Percentiles rank a stretch among this genome's conserved stretches.
These are phyloP conservation scores for Apophysomyces ossiformis DNA, from an alignment of 371 early-diverging fungal genomes.

Conservation along the genomic window DNA sequence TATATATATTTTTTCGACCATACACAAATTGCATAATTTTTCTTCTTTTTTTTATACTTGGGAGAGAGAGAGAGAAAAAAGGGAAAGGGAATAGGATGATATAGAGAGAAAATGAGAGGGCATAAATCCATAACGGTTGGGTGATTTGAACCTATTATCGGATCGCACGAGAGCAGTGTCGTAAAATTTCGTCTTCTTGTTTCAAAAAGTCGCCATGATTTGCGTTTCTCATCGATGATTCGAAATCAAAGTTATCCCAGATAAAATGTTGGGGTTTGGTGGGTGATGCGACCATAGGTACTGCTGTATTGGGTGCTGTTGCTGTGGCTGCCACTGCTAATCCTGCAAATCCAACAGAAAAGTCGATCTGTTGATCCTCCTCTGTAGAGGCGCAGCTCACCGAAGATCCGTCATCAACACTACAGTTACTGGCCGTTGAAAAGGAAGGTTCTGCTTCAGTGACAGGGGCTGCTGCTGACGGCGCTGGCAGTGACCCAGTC, in stretches of 20 bases:
- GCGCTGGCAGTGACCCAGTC: background rate
- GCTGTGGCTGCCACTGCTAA: background rate
- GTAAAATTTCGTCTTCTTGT: conserved; percentile 9
- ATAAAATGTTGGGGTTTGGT: conserved; percentile 6
- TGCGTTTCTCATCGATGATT: background rate
- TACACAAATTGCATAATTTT: conserved; percentile 5
- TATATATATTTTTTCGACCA: conserved; percentile 7
- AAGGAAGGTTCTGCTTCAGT: background rate
- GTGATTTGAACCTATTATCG: background rate
- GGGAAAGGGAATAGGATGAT: no score
- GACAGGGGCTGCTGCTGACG: background rate
- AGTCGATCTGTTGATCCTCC: conserved; percentile 6
- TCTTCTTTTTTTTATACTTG: background rate
- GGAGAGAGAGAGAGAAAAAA: no score
- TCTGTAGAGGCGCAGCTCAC: conserved; percentile 8
- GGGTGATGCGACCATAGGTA: background rate
- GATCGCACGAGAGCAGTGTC: conserved; percentile 9
- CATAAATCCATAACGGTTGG: background rate
- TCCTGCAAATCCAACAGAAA: conserved; percentile 1
- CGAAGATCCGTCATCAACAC: conserved; percentile 4
- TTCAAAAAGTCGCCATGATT: background rate
- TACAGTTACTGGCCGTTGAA: conserved; percentile 3
- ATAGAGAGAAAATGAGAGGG: background rate
- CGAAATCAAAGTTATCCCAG: conserved; percentile 5
- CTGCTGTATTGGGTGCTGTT: background rate